These are phyloP conservation scores for Globisporangium abappressorium DNA, from an alignment of 352 stramenopile genomes.

Conservation along the genomic window DNA sequence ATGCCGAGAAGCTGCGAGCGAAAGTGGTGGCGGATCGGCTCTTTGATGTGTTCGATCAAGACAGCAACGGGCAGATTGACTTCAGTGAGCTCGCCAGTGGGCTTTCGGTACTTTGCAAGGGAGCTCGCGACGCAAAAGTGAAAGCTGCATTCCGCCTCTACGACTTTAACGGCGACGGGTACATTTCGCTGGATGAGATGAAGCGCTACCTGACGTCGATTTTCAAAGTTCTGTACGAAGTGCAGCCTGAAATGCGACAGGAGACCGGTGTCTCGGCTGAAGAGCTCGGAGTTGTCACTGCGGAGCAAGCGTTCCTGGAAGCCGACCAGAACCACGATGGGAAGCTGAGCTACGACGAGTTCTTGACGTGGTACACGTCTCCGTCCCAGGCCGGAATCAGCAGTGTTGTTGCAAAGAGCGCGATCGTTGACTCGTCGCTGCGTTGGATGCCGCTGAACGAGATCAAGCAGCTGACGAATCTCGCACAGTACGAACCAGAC, in stretches of 20 bases:
- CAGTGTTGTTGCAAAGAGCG: conserved; percentile 65
- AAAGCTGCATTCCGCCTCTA: conserved; percentile 82
- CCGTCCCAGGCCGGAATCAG: conserved; percentile 66
- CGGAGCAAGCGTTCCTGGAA: conserved; percentile 84
- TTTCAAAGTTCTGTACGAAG: conserved; percentile 86
- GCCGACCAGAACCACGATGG: conserved; percentile 76
- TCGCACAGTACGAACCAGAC: conserved; percentile 68
- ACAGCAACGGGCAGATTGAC: conserved; percentile 78
- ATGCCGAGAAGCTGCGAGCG: conserved; percentile 58
- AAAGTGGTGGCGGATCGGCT: conserved; percentile 73
- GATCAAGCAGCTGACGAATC: conserved; percentile 81
- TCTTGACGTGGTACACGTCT: conserved; percentile 83
- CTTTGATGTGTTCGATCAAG: conserved; percentile 78
- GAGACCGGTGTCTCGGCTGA: conserved; percentile 69
- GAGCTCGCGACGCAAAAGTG: conserved; percentile 76
- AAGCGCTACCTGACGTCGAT: conserved; percentile 83
- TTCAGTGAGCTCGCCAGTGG: conserved; percentile 86
- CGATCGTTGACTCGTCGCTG: conserved; percentile 68
- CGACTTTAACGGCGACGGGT: conserved; percentile 84
- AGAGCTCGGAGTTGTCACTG: conserved; percentile 74
- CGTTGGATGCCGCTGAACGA: conserved; percentile 82
- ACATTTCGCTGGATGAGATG: conserved; percentile 87
- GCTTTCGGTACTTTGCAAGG: conserved; percentile 83
- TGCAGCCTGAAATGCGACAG: conserved; percentile 66
- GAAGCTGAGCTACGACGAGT: conserved; percentile 86